A percentile compares a stretch with the other conserved stretches of the same genome.
Conservation (phyloP, 176 grass and related monocot genomes). For the Musa beccarii region DNA sequence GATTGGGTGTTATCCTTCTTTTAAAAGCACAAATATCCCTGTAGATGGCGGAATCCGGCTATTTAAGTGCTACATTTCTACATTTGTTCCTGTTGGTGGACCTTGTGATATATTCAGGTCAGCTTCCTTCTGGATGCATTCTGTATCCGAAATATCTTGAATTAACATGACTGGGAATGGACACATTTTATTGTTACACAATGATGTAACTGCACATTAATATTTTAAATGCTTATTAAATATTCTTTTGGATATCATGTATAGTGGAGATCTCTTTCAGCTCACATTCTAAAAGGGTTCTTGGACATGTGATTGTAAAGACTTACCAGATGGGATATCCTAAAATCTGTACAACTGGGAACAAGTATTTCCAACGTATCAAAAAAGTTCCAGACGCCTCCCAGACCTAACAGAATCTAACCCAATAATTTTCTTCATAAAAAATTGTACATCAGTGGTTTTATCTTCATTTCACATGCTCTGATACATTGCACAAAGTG, state of each 20-base stretch:
- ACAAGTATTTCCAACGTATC: no score
- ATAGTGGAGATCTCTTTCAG: no score
- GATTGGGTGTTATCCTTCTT: constrained; percentile 66
- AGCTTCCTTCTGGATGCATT: constrained; percentile 2
- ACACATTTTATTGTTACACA: neutral
- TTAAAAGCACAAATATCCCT: constrained; percentile 24
- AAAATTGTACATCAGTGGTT: no score
- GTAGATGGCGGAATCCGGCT: constrained; percentile 59
- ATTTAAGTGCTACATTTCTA: constrained; percentile 83
- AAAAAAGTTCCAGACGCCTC: no score
- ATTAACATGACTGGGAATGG: neutral
- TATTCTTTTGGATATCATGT: neutral
- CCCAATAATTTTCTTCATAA: no score
- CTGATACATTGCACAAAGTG: no score
- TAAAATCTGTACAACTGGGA: no score
- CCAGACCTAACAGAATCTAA: no score
- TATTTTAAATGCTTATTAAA: neutral
- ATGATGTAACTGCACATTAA: neutral
- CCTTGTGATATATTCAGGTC: constrained; percentile 69
- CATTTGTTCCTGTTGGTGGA: constrained; percentile 33
- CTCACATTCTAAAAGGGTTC: no score
- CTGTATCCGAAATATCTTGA: neutral
- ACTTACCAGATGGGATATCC: no score
- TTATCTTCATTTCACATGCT: no score
- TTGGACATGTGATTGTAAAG: no score